These are phyloP conservation scores for Leccinum imitatum DNA, from an alignment of 768 basidiomycete genomes.

Conservation along the genomic window DNA sequence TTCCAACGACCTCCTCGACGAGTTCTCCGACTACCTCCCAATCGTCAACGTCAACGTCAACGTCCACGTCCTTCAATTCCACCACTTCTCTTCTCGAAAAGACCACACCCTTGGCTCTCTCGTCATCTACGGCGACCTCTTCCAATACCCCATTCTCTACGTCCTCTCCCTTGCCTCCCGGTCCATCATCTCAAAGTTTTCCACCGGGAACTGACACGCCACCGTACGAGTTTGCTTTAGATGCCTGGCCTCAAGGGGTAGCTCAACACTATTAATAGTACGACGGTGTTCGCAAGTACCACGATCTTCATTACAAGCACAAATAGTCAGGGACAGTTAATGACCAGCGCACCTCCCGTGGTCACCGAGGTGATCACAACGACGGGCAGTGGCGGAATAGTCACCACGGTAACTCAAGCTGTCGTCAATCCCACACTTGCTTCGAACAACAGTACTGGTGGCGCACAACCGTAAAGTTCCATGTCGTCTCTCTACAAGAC, in stretches of 20 bases:
- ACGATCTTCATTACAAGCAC: constrained; percentile 61
- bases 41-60: constrained; percentile 9
- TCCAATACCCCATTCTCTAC: constrained; percentile 6
- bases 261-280: constrained; percentile 38
- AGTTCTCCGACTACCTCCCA: constrained; percentile 15
- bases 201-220: constrained; percentile 13
- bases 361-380: constrained; percentile 59
- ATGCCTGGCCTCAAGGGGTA: not conserved
- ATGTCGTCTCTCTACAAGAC: not conserved
- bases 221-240: constrained; percentile 26
- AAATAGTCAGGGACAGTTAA: constrained; percentile 49
- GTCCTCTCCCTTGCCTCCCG: constrained; percentile 6
- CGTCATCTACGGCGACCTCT: constrained; percentile 11
- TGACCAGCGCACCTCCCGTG: constrained; percentile 51
- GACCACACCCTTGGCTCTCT: constrained; percentile 16
- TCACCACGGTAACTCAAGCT: constrained; percentile 60
- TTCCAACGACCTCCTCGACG: constrained; percentile 7
- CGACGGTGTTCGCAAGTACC: constrained; percentile 46
- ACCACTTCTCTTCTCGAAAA: constrained; percentile 4
- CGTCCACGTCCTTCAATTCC: constrained; percentile 3
- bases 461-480: constrained; percentile 47
- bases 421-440: constrained; percentile 72
- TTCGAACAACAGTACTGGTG: constrained; percentile 42
- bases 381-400: constrained; percentile 51
- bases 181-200: constrained; percentile 8